Percentiles rank a stretch among this genome's conserved stretches.
Evolutionary conservation across 768 basidiomycete genomes (phyloP).

Genomic region (Floccularia luteovirens): DNA sequence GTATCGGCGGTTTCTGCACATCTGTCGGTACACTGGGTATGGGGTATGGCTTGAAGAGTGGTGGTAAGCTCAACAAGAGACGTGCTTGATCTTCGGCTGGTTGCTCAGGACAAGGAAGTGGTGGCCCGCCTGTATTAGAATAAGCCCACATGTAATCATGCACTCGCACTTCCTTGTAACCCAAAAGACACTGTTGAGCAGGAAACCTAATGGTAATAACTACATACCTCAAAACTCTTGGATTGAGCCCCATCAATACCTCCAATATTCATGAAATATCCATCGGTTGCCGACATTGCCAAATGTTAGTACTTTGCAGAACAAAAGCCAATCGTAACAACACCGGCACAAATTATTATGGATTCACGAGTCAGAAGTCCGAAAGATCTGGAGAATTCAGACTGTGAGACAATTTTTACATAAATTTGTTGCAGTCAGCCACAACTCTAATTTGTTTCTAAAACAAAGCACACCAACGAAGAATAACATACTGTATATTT

Average conservation of each 20-base stretch:
- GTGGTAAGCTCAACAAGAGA: constrained; percentile 35
- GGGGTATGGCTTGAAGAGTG: constrained; percentile 37
- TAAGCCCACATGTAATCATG: constrained; percentile 49
- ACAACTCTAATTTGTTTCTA: too few species aligned
- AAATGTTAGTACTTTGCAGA: too few species aligned
- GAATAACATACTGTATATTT: too few species aligned
- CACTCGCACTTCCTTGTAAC: constrained; percentile 42
- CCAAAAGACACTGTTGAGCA: constrained; percentile 3
- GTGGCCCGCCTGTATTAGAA: constrained; percentile 34
- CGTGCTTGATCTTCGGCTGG: constrained; percentile 40
- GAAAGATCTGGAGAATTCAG: too few species aligned
- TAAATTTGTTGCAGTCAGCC: too few species aligned
- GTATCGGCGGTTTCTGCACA: background rate
- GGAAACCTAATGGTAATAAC: background rate
- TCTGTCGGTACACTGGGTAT: constrained; percentile 1
- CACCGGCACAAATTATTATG: too few species aligned
- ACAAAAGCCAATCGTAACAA: too few species aligned
- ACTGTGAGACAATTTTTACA: too few species aligned
- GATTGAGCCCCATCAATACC: constrained; percentile 12
- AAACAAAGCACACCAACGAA: too few species aligned
- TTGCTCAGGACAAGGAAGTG: constrained; percentile 36
- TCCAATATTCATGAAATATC: constrained; percentile 18
- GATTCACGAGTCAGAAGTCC: too few species aligned
- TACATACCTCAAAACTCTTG: constrained; percentile 22
- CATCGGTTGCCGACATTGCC: constrained; percentile 8